These are phyloP conservation scores for Clarireedia homoeocarpa DNA, from an alignment of 2,329 filamentous ascomycete genomes.

Conservation along the genomic window DNA sequence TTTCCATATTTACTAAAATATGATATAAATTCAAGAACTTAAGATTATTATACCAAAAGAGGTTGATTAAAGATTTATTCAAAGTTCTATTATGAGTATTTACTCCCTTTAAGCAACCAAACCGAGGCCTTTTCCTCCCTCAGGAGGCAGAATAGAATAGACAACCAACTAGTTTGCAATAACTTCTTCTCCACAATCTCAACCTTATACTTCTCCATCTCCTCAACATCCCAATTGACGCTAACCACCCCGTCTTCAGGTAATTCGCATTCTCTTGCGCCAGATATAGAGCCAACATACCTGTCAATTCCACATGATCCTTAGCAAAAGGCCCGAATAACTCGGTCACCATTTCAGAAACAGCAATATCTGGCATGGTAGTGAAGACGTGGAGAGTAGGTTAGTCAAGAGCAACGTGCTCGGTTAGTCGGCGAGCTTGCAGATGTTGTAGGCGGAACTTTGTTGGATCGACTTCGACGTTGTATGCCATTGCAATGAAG, in stretches of 20 bases:
- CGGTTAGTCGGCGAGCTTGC: background rate
- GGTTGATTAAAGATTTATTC: no score
- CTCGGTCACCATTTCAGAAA: conserved; percentile 34
- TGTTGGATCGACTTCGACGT: background rate
- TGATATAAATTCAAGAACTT: no score
- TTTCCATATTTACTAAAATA: no score
- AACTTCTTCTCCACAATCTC: conserved; percentile 25
- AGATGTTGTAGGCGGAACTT: conserved; percentile 7
- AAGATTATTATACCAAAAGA: no score
- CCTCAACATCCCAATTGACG: conserved; percentile 32
- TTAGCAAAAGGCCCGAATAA: conserved; percentile 29
- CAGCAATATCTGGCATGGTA: conserved; percentile 41
- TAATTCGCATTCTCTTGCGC: conserved; percentile 28
- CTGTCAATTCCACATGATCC: conserved; percentile 28
- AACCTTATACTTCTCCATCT: conserved; percentile 25
- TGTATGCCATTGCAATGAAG: no score
- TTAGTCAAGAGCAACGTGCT: conserved; percentile 32
- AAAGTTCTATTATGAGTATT: no score
- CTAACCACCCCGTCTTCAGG: conserved; percentile 23
- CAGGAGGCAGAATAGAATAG: background rate
- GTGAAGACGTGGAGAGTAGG: conserved; percentile 34
- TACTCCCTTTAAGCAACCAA: background rate
- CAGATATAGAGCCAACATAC: conserved; percentile 28
- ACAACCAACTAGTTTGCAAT: conserved; percentile 12
- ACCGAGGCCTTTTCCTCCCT: background rate